Conservation (phyloP, 2,329 filamentous ascomycete genomes). For the Elsinoe perseae region DNA sequence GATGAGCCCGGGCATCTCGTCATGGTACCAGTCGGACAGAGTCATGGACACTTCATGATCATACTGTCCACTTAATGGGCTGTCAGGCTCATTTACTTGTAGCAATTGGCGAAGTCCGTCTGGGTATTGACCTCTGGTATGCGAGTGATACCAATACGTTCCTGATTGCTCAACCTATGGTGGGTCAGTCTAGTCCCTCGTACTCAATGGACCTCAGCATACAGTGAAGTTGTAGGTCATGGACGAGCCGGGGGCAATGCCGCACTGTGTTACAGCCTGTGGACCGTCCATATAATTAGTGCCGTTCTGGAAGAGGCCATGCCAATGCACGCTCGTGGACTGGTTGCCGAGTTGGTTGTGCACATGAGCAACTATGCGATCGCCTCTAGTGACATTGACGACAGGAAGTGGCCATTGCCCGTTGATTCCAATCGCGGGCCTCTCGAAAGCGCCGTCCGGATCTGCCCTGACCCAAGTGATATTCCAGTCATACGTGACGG, state of each 20-base stretch:
- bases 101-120: slow-evolving; percentile 63
- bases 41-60: slow-evolving; percentile 57
- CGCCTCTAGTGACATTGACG: slow-evolving; percentile 65
- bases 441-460: slow-evolving; percentile 44
- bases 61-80: slow-evolving; percentile 46
- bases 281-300: slow-evolving; percentile 69
- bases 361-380: slow-evolving; percentile 61
- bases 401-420: slow-evolving; percentile 65
- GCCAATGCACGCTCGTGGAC: slow-evolving; percentile 64
- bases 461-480: slow-evolving; percentile 49
- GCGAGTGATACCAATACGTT: slow-evolving; percentile 61
- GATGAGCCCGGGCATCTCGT: slow-evolving; percentile 45
- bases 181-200: slow-evolving; percentile 30
- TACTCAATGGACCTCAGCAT: neutral
- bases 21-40: slow-evolving; percentile 68
- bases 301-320: slow-evolving; percentile 70
- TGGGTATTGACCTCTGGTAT: slow-evolving; percentile 56
- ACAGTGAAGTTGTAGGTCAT: slow-evolving; percentile 64
- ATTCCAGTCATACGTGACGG: slow-evolving; percentile 45
- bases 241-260: slow-evolving; percentile 53
- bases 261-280: slow-evolving; percentile 58
- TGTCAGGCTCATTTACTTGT: slow-evolving; percentile 54
- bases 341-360: slow-evolving; percentile 59
- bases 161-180: slow-evolving; percentile 42
- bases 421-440: slow-evolving; percentile 61